Conservation (phyloP, 2,329 filamentous ascomycete species). For the Zopfia rhizophila region DNA sequence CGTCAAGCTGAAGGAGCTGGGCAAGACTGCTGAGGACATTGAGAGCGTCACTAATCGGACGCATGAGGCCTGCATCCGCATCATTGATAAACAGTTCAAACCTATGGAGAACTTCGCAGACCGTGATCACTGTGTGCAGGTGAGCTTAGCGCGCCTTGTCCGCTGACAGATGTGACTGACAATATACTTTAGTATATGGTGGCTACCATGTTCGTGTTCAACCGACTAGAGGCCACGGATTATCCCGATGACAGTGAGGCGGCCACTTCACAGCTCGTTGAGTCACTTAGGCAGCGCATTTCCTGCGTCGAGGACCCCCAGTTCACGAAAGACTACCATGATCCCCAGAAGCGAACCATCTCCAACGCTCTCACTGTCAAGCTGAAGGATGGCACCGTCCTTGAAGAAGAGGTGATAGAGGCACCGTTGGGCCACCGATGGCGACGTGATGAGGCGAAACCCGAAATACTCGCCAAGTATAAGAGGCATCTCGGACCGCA, state of each 20-base stretch:
- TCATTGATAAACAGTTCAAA: slow-evolving; percentile 99
- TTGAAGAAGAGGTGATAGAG: slow-evolving; percentile 92
- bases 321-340: slow-evolving; percentile 95
- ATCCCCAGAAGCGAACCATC: slow-evolving; percentile 93
- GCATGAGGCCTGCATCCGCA: slow-evolving; percentile 97
- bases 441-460: slow-evolving; percentile 95
- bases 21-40: slow-evolving; percentile 91
- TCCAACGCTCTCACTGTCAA: slow-evolving; percentile 96
- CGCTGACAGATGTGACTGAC: slow-evolving; percentile 29
- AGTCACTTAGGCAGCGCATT: slow-evolving; percentile 92
- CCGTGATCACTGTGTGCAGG: slow-evolving; percentile 98
- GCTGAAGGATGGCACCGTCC: slow-evolving; percentile 90
- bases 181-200: slow-evolving; percentile 79
- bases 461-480: slow-evolving; percentile 95
- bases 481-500: slow-evolving; percentile 90
- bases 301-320: slow-evolving; percentile 94
- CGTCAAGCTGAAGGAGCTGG: slow-evolving; percentile 81
- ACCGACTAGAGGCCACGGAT: slow-evolving; percentile 91
- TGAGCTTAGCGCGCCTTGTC: slow-evolving; percentile 35
- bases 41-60: slow-evolving; percentile 93
- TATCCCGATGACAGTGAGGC: slow-evolving; percentile 94
- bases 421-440: slow-evolving; percentile 93
- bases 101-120: slow-evolving; percentile 99
- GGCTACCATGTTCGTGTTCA: slow-evolving; percentile 93
- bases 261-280: slow-evolving; percentile 87